phyloP scores from a whole-genome alignment of 1,139 yeast genomes.

The Diutina rugosa region DNA sequence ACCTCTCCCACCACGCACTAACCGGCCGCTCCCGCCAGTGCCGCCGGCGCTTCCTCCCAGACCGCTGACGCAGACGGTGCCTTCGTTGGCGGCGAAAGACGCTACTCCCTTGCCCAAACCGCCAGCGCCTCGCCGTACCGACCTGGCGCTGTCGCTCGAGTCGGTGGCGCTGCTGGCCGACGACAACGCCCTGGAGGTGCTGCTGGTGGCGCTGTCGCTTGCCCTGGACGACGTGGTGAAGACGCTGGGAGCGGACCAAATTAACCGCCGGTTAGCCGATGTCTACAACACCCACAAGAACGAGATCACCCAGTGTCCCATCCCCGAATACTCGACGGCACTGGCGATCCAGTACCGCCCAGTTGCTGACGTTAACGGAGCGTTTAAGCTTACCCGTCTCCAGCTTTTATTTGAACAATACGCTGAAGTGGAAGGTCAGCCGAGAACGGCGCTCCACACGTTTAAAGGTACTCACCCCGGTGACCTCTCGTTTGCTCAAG shows the following conservation, averaged over 20 bases:
- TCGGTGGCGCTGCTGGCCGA: background rate
- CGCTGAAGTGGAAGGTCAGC: background rate
- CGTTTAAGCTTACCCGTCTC: background rate
- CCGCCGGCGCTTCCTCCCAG: background rate
- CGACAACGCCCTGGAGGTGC: background rate
- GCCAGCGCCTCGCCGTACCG: background rate
- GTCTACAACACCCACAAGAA: slow-evolving; percentile 25
- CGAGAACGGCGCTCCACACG: slow-evolving; percentile 13
- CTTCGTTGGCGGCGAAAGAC: background rate
- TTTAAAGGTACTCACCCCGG: slow-evolving; percentile 25
- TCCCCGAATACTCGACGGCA: background rate
- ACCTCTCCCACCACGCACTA: background rate
- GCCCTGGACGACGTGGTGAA: slow-evolving; percentile 1
- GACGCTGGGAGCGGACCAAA: slow-evolving; percentile 5
- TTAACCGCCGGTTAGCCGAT: slow-evolving; percentile 8
- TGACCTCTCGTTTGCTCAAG: slow-evolving; percentile 24
- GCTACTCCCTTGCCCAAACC: background rate
- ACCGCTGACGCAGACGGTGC: background rate
- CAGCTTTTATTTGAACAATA: background rate
- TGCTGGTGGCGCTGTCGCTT: background rate
- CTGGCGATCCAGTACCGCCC: background rate
- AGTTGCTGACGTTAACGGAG: background rate
- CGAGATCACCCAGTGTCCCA: slow-evolving; percentile 20
- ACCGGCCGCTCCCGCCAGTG: background rate
- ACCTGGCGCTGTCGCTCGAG: background rate